Base-by-base conservation (phyloP, 257 asterid genomes). In the Nyctanthes arbortristis region DNA sequence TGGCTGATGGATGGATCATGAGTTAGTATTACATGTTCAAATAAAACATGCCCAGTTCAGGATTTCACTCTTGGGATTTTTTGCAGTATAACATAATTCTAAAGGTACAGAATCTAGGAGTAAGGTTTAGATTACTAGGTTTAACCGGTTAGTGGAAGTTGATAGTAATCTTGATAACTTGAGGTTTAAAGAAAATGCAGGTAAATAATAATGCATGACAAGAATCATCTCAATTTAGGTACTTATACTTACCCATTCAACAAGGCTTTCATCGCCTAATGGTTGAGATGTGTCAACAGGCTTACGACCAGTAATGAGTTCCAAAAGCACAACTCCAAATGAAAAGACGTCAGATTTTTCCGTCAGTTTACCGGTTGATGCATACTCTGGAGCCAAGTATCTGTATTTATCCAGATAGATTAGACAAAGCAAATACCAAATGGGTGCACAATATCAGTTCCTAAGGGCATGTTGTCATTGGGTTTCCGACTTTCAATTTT, bases 351-450 rank as follows among this genome's bases (percentile, higher is more conserved):
- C 97, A 22, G 96, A 91, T 66, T 91, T 91, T 76, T 88, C 96
- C 1, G 93, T 89, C 69, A 91, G 84, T 85, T 91, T 91, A 63
- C 97, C 97, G 20, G 84, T 84, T 70, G 96, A 85, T 65, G 97
- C 97, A 75, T 89, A 91, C 79, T 91, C 96, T 0, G 96, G 96
- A 30, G 96, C 88, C 95, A 91, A 81, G 86, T 91, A 91, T 69
- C 96, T 89, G 88, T 73, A 73, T 70, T 67, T 72, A 67, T 67
- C 57, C 78, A 75, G 18, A 73, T 56, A 58, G 58, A 71, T 67
- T 62, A 18, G 39, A 65, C 18, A 18, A 49, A 49, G 58, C 57
- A 52, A 78, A 62, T 45, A 32, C 40, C 7, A 40, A 40, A 59
- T 64, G 58, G 57, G 69, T 67, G 64, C 58, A 39, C 32, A 54